These are phyloP conservation scores for Xerocomus brunneocitrinus DNA, from an alignment of 768 basidiomycete genomes.

Conservation along the genomic window DNA sequence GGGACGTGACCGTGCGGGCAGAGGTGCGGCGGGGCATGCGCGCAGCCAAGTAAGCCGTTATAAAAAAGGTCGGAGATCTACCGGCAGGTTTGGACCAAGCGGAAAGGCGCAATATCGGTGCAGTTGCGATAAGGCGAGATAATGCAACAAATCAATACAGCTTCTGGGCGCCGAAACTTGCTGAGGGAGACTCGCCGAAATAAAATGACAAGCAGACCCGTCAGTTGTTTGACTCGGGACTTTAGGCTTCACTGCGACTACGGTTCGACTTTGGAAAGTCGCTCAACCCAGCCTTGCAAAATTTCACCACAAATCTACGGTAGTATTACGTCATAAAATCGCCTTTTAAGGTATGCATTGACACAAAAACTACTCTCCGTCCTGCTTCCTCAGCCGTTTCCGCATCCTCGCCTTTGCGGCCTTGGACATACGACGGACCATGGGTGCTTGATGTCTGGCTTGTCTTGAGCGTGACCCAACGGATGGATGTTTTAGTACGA, in stretches of 20 bases:
- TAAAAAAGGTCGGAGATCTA: constrained; percentile 36
- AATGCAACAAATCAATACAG: constrained; percentile 20
- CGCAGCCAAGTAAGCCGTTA: constrained; percentile 34
- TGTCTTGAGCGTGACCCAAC: constrained; percentile 7
- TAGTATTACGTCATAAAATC: constrained; percentile 22
- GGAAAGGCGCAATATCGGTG: constrained; percentile 18
- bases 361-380: constrained; percentile 16
- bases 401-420: constrained; percentile 53
- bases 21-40: constrained; percentile 58
- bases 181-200: constrained; percentile 10
- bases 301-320: constrained; percentile 11
- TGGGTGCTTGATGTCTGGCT: constrained; percentile 54
- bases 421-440: constrained; percentile 49
- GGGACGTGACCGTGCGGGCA: constrained; percentile 33
- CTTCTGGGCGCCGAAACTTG: constrained; percentile 7
- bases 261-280: constrained; percentile 1
- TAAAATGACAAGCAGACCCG: constrained; percentile 4
- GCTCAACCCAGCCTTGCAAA: constrained; percentile 1
- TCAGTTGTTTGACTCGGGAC: neutral
- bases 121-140: constrained; percentile 18
- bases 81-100: constrained; percentile 23
- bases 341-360: constrained; percentile 8
- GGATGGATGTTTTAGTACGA: neutral
- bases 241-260: constrained; percentile 1
- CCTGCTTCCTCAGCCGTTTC: constrained; percentile 37